Base-by-base conservation (phyloP, 1,284 basidiomycete genomes). In the Trametes hirsuta region DNA sequence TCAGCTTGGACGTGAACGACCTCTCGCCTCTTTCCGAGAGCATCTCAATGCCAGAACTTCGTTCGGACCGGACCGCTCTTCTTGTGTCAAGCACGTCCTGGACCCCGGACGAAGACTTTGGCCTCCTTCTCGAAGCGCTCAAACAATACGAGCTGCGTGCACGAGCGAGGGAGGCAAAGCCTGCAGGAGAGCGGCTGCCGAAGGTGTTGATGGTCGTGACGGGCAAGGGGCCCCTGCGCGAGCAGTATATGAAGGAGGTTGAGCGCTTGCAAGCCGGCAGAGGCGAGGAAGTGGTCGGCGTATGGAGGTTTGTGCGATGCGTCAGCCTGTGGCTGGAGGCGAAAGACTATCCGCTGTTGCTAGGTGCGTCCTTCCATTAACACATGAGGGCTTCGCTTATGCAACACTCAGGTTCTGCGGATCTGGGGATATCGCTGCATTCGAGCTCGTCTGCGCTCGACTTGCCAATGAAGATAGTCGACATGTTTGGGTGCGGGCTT, bases 381-480 rank as follows among this genome's bases (percentile, higher is more conserved):
- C 22, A 5, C n/a, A 8, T 11, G 6, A 21, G 42, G 14, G 44
- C 21, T 14, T 25, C 1, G 53, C 35, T 47, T 14, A 51, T 24
- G 35, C 36, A 1, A 41, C 35, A 11, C 39, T n/a, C 59, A 93
- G 93, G 97, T 30, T 91, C 92, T 4, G 94, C 95, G 3, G 95
- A 99, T 74, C 69, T 99, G 18, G 97, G 97, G 0, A 84, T 99
- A 49, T 94, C 88, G 58, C 78, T 99, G 57, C 97, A 99, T 74
- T 86, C 88, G 15, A 95, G 93, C 72, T 95, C 93, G 0, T 97
- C 94, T 0, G 92, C 86, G 0, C 77, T 97, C 47, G 97, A 99
- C 75, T 79, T 99, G 53, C 97, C 97, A 1, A 99, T 99, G 97
- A 99, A 99, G 76, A 90, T 99, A 9, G 96, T 99, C 2, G 97